Evolutionary conservation across 768 basidiomycete species (phyloP).

Genomic region (Tylopilus balloui): DNA sequence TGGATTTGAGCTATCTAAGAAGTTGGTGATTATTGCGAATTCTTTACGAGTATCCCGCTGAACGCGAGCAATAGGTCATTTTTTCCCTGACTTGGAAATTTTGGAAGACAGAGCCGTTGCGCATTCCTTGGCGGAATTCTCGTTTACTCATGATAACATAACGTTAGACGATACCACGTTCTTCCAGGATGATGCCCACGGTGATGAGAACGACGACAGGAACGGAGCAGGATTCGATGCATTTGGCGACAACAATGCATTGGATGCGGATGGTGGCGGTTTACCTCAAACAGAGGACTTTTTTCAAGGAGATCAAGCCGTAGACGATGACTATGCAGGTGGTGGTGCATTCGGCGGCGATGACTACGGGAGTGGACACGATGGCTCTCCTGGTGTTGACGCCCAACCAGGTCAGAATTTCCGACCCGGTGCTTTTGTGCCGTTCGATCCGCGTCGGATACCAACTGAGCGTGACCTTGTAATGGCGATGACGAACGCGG

Average conservation of each 20-base stretch:
- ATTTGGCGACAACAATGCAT: constrained; percentile 25
- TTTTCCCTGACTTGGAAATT: constrained; percentile 63
- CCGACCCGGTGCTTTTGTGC: constrained; percentile 50
- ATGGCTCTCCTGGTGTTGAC: constrained; percentile 42
- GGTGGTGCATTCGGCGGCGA: constrained; percentile 40
- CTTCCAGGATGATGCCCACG: constrained; percentile 50
- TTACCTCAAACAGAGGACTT: constrained; percentile 54
- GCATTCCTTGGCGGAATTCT: constrained; percentile 75
- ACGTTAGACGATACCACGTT: constrained; percentile 59
- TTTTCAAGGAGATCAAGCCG: constrained; percentile 59
- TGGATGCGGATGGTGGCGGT: constrained; percentile 40
- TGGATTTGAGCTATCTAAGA: constrained; percentile 61
- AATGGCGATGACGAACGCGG: constrained; percentile 76
- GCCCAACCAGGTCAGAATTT: constrained; percentile 38
- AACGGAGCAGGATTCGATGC: constrained; percentile 19
- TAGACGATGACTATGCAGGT: constrained; percentile 43
- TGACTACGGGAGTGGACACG: constrained; percentile 37
- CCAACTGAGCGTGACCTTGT: constrained; percentile 77
- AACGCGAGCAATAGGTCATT: constrained; percentile 45
- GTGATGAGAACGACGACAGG: constrained; percentile 33
- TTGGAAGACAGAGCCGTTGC: constrained; percentile 73
- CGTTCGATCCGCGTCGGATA: constrained; percentile 81
- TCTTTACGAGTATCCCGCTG: constrained; percentile 1
- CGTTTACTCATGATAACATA: constrained; percentile 66
- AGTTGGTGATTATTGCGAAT: constrained; percentile 37